Conservation (phyloP, 495 filamentous ascomycete genomes). For the Hyaloscypha hepaticicola region DNA sequence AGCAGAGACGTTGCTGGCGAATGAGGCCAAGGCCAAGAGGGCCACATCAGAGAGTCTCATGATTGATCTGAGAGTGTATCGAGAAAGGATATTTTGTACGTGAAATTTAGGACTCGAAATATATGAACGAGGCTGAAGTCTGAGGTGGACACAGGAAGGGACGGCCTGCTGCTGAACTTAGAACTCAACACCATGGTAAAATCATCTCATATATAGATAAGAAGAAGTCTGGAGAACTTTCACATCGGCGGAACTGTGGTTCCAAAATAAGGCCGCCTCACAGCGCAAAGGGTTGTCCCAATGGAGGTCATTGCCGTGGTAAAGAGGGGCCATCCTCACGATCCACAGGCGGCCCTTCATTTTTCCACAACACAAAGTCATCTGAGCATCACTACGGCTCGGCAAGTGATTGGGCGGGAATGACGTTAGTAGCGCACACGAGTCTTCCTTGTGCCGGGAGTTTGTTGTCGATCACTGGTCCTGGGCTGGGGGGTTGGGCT, state of each 20-base stretch:
- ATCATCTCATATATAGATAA: background rate
- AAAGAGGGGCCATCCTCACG: background rate
- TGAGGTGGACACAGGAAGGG: background rate
- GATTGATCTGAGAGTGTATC: background rate
- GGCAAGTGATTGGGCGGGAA: background rate
- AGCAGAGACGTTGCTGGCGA: constrained; percentile 18
- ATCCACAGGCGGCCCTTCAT: background rate
- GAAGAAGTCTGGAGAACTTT: background rate
- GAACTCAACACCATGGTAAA: background rate
- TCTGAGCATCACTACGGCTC: background rate
- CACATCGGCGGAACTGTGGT: background rate
- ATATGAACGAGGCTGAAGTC: background rate
- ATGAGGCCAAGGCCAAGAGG: constrained; percentile 11
- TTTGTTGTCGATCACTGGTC: background rate
- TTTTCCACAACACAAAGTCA: background rate
- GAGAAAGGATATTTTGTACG: background rate
- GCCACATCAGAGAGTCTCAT: constrained; percentile 17
- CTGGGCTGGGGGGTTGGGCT: too few relatives aligned
- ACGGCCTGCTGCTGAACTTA: background rate
- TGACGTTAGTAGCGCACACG: background rate
- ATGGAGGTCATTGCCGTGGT: background rate
- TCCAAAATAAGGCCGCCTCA: background rate
- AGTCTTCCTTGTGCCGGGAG: background rate
- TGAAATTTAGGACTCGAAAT: background rate
- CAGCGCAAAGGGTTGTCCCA: background rate